Evolutionary conservation across 2,329 filamentous ascomycete species (phyloP).

Genomic region (Fusarium gaditjirri): DNA sequence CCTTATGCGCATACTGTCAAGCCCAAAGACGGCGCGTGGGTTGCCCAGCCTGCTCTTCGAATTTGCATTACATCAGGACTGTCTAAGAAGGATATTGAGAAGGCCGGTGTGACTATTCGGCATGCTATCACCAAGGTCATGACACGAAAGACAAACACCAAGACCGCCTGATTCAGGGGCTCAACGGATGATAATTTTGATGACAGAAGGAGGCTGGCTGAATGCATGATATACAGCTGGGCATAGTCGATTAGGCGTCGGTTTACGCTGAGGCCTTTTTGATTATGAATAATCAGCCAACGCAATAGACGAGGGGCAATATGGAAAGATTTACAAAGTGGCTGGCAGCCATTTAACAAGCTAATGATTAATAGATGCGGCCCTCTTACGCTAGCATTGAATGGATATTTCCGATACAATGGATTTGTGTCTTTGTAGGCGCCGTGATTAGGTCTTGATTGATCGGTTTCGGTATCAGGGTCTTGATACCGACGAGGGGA

Average conservation of each 20-base stretch:
- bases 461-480: neutral
- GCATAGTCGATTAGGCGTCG: neutral
- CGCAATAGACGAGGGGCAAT: constrained; percentile 9
- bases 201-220: neutral
- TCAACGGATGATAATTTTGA: neutral
- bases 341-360: constrained; percentile 19
- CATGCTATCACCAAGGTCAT: constrained; percentile 96
- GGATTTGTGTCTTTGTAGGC: neutral
- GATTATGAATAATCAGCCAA: neutral
- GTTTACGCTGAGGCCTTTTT: constrained; percentile 12
- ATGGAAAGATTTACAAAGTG: constrained; percentile 23
- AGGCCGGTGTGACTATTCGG: constrained; percentile 85
- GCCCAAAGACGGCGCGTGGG: constrained; percentile 75
- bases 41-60: constrained; percentile 84
- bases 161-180: constrained; percentile 31
- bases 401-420: neutral
- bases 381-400: constrained; percentile 22
- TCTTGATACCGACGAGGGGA: neutral
- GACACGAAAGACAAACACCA: constrained; percentile 67
- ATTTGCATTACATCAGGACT: constrained; percentile 89
- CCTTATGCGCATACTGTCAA: constrained; percentile 72
- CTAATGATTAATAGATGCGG: constrained; percentile 46
- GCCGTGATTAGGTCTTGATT: neutral
- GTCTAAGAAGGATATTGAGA: constrained; percentile 94
- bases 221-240: neutral